Evolutionary conservation across 768 basidiomycete species (phyloP), one percentile per base, ranked within the genome.

Genomic region (Russula emetica): DNA sequence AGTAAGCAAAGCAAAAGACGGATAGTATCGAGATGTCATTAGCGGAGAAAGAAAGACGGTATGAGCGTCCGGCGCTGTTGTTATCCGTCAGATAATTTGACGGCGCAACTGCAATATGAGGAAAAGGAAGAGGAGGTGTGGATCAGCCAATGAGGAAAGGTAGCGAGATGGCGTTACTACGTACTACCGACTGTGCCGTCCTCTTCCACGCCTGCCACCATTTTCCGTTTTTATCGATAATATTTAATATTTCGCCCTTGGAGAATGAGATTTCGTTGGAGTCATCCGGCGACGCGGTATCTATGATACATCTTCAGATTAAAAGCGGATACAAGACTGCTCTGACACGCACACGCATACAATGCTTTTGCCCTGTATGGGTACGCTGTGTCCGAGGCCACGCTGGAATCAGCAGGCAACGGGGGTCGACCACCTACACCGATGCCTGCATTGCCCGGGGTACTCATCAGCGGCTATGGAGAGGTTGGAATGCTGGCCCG

Each of bases 241-340:
- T 89, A 66, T 97, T 94, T 66, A 98, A 83, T 45, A 93, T 79
- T 71, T 98, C 96, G 59, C 94, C 93, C 74, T 98, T 98, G 57
- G 77, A 71, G 75, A 99, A 98, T 54, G 92, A 91, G 45, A 99
- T 89, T 76, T 99, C 97, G 72, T 92, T 97, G 14, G 95, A 92
- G 74, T 99, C 97, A 62, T 98, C 95, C 32, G 90, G 79, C 2
- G 90, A 92, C n/a, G 94, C 96, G 55, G 83, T 84, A 78, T 99
- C 96, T 98, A 75, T 32, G 55, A 42, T 16, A 40, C 50, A 55
- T 58, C 38, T 22, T 32, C 14, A 10, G n/a, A 49, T 57, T n/a
- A 5, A 53, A 44, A 26, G 50, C 22, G 8, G 10, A 13, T 26
- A 16, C 11, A 3, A 26, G 34, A 16, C 13, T 5, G 64, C 22